Evolutionary conservation across 208 protist species (phyloP).

Genomic region (Histomonas meleagridis): DNA sequence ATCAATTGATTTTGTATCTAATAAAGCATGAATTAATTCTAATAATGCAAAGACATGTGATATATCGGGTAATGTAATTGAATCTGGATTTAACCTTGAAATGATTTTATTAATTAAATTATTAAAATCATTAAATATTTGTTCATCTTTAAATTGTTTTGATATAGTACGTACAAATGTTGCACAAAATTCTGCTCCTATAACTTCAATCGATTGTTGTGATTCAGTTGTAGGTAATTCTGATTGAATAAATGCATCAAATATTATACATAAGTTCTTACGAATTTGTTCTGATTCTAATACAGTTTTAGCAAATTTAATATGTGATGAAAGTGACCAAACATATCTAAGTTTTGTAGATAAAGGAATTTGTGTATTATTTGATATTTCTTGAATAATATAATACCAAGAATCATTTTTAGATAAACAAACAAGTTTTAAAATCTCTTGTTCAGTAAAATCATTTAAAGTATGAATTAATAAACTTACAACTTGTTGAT

Average conservation of each 20-base stretch:
- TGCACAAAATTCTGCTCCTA: not conserved
- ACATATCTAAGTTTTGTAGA: not conserved
- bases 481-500: no score
- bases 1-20: not conserved
- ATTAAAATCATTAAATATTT: not conserved
- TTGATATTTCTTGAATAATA: not conserved
- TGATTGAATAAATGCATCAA: not conserved
- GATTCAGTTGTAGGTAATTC: not conserved
- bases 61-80: not conserved
- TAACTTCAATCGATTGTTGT: not conserved
- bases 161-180: not conserved
- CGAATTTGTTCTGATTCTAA: not conserved
- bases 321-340: not conserved
- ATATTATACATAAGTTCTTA: not conserved
- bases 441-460: not conserved
- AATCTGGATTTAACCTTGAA: not conserved
- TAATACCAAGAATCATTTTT: not conserved
- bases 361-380: not conserved
- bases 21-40: not conserved
- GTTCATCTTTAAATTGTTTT: not conserved
- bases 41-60: not conserved
- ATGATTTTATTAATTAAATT: not conserved
- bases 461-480: not conserved
- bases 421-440: not conserved
- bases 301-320: not conserved